phyloP scores from a whole-genome alignment of 805 yeast species.

The Candida ortonii region DNA sequence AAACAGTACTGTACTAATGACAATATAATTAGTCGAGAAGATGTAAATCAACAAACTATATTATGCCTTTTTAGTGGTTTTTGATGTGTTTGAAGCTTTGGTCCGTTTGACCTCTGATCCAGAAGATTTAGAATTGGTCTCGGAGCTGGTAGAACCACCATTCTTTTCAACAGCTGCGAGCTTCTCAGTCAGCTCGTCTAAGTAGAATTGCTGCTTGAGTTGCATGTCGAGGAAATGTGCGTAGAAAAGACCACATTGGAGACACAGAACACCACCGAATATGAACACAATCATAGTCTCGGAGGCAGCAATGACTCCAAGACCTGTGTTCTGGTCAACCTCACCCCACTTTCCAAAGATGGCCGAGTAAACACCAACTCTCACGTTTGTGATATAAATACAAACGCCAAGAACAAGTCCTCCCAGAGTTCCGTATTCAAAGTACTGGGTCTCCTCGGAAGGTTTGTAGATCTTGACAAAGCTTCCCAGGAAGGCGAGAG shows the following conservation, averaged over 20 bases:
- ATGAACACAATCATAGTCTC: constrained; percentile 70
- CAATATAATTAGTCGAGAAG: too few species aligned
- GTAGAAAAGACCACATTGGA: constrained; percentile 88
- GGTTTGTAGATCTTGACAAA: constrained; percentile 83
- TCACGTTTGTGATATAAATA: constrained; percentile 81
- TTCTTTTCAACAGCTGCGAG: constrained; percentile 12
- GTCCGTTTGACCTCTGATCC: constrained; percentile 21
- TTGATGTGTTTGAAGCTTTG: constrained; percentile 21
- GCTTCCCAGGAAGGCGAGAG: constrained; percentile 68
- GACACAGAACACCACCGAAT: constrained; percentile 71
- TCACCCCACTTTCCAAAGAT: constrained; percentile 87
- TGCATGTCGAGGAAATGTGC: constrained; percentile 42
- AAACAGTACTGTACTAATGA: too few species aligned
- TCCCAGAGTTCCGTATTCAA: constrained; percentile 86
- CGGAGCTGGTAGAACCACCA: constrained; percentile 2
- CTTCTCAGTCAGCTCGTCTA: constrained; percentile 26
- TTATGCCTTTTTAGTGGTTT: constrained; percentile 16
- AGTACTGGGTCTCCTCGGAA: constrained; percentile 75
- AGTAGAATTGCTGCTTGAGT: constrained; percentile 24
- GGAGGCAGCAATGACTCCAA: constrained; percentile 89
- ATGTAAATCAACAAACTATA: background rate
- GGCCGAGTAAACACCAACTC: constrained; percentile 73
- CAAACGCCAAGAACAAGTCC: constrained; percentile 69
- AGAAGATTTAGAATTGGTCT: constrained; percentile 16
- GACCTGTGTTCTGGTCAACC: constrained; percentile 78